phyloP scores from a whole-genome alignment of 495 filamentous ascomycete species.

The Penicillium bialowiezense region DNA sequence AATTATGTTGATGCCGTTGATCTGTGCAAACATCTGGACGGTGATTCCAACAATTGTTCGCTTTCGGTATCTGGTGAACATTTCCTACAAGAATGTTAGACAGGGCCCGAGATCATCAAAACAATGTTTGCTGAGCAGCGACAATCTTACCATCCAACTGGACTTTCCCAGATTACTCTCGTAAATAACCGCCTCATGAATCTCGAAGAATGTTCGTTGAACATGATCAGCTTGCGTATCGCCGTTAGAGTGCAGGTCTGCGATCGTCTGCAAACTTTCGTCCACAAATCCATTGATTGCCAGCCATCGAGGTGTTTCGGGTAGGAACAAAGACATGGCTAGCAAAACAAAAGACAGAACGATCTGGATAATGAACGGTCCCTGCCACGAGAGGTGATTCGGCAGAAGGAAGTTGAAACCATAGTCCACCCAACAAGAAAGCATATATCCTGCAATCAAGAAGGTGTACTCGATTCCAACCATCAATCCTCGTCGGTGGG shows the following conservation, averaged over 20 bases:
- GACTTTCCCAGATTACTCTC: constrained; percentile 25
- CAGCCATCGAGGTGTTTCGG: constrained; percentile 30
- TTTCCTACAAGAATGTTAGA: constrained; percentile 13
- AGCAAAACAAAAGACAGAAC: constrained; percentile 26
- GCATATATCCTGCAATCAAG: constrained; percentile 30
- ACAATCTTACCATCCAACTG: constrained; percentile 23
- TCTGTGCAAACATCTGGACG: constrained; percentile 31
- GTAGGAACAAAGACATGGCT: constrained; percentile 25
- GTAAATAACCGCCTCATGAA: constrained; percentile 28
- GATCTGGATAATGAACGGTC: constrained; percentile 31
- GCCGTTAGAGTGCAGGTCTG: constrained; percentile 24
- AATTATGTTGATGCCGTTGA: constrained; percentile 38
- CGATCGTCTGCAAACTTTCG: constrained; percentile 27
- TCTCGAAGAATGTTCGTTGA: constrained; percentile 21
- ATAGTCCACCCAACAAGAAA: constrained; percentile 32
- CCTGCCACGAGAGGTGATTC: constrained; percentile 25
- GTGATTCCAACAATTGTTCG: constrained; percentile 30
- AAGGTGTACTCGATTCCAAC: constrained; percentile 31
- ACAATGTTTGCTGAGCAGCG: too few relatives aligned
- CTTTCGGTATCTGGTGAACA: constrained; percentile 32
- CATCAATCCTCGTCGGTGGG: constrained; percentile 27
- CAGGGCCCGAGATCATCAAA: neutral
- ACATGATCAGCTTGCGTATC: constrained; percentile 22
- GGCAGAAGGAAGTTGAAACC: constrained; percentile 30
- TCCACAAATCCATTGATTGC: constrained; percentile 28